A percentile compares a stretch with the other conserved stretches of the same genome.
These are phyloP conservation scores for Tagetes patula DNA, from an alignment of 129 eudicot genomes.

Conservation along the genomic window DNA sequence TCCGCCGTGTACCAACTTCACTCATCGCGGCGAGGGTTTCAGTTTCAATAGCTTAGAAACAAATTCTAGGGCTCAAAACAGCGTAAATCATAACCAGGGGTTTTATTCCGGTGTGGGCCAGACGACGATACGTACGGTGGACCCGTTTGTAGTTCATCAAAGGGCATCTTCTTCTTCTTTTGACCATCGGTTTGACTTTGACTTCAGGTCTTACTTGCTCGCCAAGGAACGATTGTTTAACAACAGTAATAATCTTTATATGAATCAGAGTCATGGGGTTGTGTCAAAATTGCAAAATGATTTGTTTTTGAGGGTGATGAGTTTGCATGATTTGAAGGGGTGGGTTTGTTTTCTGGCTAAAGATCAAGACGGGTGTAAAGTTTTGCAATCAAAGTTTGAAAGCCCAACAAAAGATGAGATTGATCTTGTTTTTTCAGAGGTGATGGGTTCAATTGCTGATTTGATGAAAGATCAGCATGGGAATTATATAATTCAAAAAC, in stretches of 20 bases:
- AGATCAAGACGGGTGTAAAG: slow-evolving; percentile 45
- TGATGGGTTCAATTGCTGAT: slow-evolving; percentile 41
- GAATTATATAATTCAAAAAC: slow-evolving; percentile 50
- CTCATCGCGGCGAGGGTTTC: slow-evolving; percentile 25
- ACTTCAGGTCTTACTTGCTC: slow-evolving; percentile 49
- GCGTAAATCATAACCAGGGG: slow-evolving; percentile 12
- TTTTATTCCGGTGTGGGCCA: slow-evolving; percentile 37
- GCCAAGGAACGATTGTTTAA: slow-evolving; percentile 42
- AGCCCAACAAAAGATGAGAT: slow-evolving; percentile 43
- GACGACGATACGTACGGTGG: slow-evolving; percentile 28
- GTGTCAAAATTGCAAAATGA: slow-evolving; percentile 19
- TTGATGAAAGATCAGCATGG: slow-evolving; percentile 62
- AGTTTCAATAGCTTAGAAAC: slow-evolving; percentile 4
- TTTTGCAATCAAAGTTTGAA: slow-evolving; percentile 39
- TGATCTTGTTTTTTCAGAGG: slow-evolving; percentile 50
- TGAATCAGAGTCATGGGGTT: background rate
- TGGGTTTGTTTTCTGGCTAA: slow-evolving; percentile 39
- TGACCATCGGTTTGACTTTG: slow-evolving; percentile 27
- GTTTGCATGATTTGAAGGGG: slow-evolving; percentile 45
- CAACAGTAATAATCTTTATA: background rate
- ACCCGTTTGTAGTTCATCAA: slow-evolving; percentile 27
- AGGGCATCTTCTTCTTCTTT: slow-evolving; percentile 19
- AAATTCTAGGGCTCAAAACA: slow-evolving; percentile 17
- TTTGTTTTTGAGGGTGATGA: background rate
- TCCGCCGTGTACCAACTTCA: slow-evolving; percentile 4